Percentiles rank a stretch among this genome's conserved stretches.
phyloP scores from a whole-genome alignment of 306 rosid species.

The Cucumis sativus region DNA sequence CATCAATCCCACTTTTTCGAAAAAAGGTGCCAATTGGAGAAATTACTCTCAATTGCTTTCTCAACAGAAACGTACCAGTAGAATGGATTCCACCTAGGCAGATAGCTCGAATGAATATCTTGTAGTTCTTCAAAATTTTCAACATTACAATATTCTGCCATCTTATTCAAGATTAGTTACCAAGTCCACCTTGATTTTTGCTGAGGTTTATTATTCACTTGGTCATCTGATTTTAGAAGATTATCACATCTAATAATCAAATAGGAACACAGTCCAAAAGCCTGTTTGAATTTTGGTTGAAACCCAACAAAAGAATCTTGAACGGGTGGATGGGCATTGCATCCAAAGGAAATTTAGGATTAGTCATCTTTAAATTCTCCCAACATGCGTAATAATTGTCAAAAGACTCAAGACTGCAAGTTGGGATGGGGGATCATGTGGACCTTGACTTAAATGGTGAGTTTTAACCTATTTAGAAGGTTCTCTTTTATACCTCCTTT shows the following conservation, averaged over 20 bases:
- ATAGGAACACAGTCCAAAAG: neutral
- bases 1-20: neutral
- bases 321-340: neutral
- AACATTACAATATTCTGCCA: neutral
- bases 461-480: neutral
- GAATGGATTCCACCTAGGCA: neutral
- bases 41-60: neutral
- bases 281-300: neutral
- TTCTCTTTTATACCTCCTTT: neutral
- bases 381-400: neutral
- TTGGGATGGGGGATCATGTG: neutral
- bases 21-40: neutral
- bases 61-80: neutral
- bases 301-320: neutral
- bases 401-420: neutral
- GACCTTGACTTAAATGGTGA: neutral
- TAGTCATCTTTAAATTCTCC: neutral
- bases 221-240: neutral
- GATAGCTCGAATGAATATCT: neutral
- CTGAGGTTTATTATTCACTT: neutral
- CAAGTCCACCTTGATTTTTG: neutral
- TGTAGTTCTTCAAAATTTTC: neutral
- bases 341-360: neutral
- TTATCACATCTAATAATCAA: neutral
- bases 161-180: neutral